phyloP scores from a whole-genome alignment of 2,329 filamentous ascomycete genomes.

The Penicillium sumatraense region DNA sequence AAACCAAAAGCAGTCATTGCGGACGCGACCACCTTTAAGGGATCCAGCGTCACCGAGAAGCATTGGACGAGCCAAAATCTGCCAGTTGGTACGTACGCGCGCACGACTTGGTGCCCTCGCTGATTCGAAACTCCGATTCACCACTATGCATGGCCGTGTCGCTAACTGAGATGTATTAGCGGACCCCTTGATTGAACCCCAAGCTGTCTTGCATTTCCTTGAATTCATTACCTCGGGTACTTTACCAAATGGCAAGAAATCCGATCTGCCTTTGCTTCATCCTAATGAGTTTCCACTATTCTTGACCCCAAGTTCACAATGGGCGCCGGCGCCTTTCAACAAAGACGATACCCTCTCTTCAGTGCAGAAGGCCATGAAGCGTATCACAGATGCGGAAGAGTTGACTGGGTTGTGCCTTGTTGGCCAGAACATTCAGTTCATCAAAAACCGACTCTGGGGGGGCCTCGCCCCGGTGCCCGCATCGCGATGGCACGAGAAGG shows the following conservation, averaged over 20 bases:
- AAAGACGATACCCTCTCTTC: background rate
- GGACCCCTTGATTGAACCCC: slow-evolving; percentile 9
- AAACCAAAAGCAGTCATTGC: background rate
- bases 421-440: slow-evolving; percentile 9
- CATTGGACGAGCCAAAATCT: slow-evolving; percentile 10
- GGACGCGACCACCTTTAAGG: slow-evolving; percentile 4
- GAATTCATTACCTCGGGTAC: slow-evolving; percentile 5
- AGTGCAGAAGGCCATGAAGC: slow-evolving; percentile 4
- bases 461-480: slow-evolving; percentile 9
- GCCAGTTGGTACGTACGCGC: slow-evolving; percentile 3
- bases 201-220: slow-evolving; percentile 6
- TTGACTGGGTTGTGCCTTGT: slow-evolving; percentile 3
- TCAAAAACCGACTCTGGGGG: slow-evolving; percentile 9
- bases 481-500: slow-evolving; percentile 11
- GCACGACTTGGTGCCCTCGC: background rate
- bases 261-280: slow-evolving; percentile 6
- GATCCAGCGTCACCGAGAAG: slow-evolving; percentile 7
- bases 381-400: background rate
- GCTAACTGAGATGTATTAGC: slow-evolving; percentile 4
- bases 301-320: slow-evolving; percentile 9
- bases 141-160: background rate
- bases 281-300: slow-evolving; percentile 9
- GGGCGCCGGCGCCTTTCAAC: slow-evolving; percentile 15
- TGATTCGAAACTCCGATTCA: background rate
- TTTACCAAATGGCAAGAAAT: slow-evolving; percentile 11